Percentiles rank a stretch among this genome's conserved stretches.
Conservation (phyloP, 257 asterid species). For the Lycium barbarum region DNA sequence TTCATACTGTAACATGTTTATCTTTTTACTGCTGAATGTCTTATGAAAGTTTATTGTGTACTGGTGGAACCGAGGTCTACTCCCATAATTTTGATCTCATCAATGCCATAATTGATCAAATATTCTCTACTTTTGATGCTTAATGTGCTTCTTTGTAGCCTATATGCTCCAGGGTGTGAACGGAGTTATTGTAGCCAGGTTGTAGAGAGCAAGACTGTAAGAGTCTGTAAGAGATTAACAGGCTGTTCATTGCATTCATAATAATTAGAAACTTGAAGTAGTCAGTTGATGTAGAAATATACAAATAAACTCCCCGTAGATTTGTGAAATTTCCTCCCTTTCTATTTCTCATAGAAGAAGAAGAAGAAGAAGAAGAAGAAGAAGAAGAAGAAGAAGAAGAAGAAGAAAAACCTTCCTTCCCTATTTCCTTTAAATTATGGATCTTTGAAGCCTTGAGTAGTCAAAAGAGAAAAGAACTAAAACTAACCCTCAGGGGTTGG, state of each 20-base stretch:
- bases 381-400: too few relatives aligned
- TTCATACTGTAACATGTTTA: background rate
- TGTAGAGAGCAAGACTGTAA: background rate
- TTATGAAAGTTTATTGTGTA: background rate
- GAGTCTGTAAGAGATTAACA: background rate
- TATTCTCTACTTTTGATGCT: background rate
- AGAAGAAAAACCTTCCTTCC: background rate
- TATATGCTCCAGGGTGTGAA: background rate
- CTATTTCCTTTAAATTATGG: background rate
- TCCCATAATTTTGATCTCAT: background rate
- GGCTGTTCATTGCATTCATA: background rate
- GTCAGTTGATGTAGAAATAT: background rate
- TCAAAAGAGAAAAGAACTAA: background rate
- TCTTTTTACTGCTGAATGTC: conserved; percentile 2
- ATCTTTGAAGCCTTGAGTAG: background rate
- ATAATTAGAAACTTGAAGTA: conserved; percentile 25
- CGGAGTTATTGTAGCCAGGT: background rate
- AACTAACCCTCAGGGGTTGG: too few relatives aligned
- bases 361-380: background rate
- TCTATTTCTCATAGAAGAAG: background rate
- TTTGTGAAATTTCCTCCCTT: background rate
- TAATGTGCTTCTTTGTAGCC: conserved; percentile 10
- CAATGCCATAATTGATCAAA: background rate
- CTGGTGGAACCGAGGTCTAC: background rate
- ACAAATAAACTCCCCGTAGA: background rate